Evolutionary conservation across 2,329 filamentous ascomycete species (phyloP).

Genomic region (Alternaria atra): DNA sequence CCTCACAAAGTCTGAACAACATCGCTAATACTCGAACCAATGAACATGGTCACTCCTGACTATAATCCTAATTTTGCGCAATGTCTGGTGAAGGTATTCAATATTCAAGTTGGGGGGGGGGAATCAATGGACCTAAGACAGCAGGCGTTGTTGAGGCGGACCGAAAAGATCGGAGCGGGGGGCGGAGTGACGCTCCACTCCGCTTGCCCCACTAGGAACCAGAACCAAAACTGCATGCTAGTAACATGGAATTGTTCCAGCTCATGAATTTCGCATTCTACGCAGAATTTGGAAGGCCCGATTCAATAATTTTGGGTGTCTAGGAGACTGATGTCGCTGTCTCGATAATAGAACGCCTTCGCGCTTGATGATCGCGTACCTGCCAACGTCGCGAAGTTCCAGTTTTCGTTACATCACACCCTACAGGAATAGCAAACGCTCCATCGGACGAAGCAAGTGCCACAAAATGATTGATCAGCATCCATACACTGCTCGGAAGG

Average conservation of each 20-base stretch:
- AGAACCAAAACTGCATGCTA: neutral
- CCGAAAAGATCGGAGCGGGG: neutral
- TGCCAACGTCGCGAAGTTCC: neutral
- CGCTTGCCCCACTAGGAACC: neutral
- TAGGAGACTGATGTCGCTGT: neutral
- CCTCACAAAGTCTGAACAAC: neutral
- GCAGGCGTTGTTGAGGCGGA: neutral
- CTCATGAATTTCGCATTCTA: neutral
- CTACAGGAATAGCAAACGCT: neutral
- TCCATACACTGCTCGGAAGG: too few relatives aligned
- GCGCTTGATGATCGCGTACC: neutral
- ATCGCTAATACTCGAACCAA: neutral
- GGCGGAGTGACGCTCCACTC: neutral
- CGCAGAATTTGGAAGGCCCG: neutral
- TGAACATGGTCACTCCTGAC: neutral
- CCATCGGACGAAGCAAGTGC: neutral
- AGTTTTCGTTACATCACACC: neutral
- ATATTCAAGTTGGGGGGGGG: neutral
- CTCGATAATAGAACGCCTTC: neutral
- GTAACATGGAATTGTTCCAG: neutral
- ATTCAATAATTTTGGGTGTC: neutral
- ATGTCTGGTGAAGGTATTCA: neutral
- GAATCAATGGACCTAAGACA: neutral
- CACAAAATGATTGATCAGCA: slow-evolving; percentile 3
- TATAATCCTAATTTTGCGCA: neutral